Evolutionary conservation across 1,284 basidiomycete species (phyloP).

Genomic region (Hemileia vastatrix): DNA sequence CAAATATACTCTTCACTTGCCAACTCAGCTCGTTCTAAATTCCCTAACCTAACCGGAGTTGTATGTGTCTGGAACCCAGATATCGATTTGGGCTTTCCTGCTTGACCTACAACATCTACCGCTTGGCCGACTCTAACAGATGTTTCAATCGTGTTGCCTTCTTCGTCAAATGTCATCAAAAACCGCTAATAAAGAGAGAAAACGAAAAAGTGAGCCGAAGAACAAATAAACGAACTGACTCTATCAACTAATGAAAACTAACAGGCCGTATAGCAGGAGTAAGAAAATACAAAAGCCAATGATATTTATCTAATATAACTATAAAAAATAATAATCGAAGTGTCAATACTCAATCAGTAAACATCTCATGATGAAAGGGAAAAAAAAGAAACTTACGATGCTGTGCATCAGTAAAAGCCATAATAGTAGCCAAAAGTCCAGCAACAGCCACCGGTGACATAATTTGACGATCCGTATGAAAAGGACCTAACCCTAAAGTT

Average conservation of each 20-base stretch:
- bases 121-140: conserved; percentile 65
- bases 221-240: neutral
- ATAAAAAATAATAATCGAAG: too few relatives aligned
- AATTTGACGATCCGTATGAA: conserved; percentile 83
- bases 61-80: conserved; percentile 95
- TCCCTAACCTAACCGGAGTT: conserved; percentile 86
- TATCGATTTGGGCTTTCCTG: conserved; percentile 80
- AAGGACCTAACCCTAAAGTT: conserved; percentile 93
- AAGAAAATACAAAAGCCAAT: conserved; percentile 98
- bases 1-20: conserved; percentile 95
- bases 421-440: conserved; percentile 77
- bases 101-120: conserved; percentile 80
- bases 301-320: conserved; percentile 87
- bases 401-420: conserved; percentile 88
- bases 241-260: neutral
- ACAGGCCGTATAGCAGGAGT: conserved; percentile 86
- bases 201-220: neutral
- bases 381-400: conserved; percentile 57
- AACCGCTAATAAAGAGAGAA: conserved; percentile 52
- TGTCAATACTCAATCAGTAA: too few relatives aligned
- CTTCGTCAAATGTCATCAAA: conserved; percentile 91
- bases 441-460: conserved; percentile 83
- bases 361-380: neutral
- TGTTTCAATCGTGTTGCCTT: conserved; percentile 61
- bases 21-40: conserved; percentile 84